Base-by-base conservation (phyloP, 129 eudicot species). In the Pseudognaphalium luteoalbum region DNA sequence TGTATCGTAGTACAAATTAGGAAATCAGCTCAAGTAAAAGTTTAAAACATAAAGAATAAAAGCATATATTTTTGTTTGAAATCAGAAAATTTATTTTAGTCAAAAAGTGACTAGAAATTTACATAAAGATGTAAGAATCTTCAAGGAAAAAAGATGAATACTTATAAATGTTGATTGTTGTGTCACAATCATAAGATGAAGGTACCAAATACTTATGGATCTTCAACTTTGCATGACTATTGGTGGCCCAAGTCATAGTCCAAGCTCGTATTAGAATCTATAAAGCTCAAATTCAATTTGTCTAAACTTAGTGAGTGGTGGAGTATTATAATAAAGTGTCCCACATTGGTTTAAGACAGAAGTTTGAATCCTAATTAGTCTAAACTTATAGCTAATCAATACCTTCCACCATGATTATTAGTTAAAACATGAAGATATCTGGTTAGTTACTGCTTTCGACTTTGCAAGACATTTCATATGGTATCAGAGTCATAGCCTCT, bases 111-210 rank as follows among this genome's bases (percentile, higher is more conserved):
- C 14, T 66, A n/a, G 47, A 20, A 20, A 20, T 37, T 67, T 67
- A 20, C n/a, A 67, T 39, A 62, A 62, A 22, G 39, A 37, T 3
- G 33, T 25, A 42, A 47, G 59, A 47, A 39, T 37, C 11, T 37
- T 37, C 11, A 60, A 39, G 17, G 28, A 1, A 25, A 42, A 44
- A 68, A 44, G n/a, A 69, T 25, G 41, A 60, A 44, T 22, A 41
- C 73, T 21, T 44, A 39, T 33, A 59, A 12, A 35, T 33, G 42
- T 25, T 17, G 70, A 60, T 73, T 73, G 69, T 73, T 64, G 16
- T 76, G 72, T 76, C 80, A 75, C 65, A 47, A 65, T 75, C 79
- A 75, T 14, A 65, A 75, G 65, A 50, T 65, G 72, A 51, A 32
- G 34, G 34, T 65, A 65, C 50, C 79, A 47, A 75, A 64, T 37